Base-by-base conservation (phyloP, 2,329 filamentous ascomycete genomes). In the Chlorencoelia australis region DNA sequence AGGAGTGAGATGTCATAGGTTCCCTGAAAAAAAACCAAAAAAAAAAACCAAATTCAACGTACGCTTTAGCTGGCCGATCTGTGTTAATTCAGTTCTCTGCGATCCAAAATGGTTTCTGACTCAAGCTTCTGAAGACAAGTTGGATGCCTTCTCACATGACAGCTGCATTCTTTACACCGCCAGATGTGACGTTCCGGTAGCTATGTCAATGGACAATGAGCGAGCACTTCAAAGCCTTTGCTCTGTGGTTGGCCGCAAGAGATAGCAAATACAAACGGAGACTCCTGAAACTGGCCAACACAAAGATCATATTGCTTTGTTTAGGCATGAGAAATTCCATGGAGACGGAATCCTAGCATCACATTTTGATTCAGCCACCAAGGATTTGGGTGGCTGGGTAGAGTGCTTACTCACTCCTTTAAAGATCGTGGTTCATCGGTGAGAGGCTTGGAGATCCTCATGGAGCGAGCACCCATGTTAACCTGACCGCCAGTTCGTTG, bases 371-470 rank as follows among this genome's bases (percentile, higher is more conserved):
- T 54, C 44, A 47, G 51, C 49, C 48, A 48, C 33, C 51, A 45
- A 51, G 30, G 30, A 25, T 29, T 31, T 33, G 19, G 21, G 44
- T 50, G 46, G 47, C 42, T 49, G 40, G 40, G 41, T 35, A 42
- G 41, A 29, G 29, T 45, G 40, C 46, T 46, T 36, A 39, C 42
- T 33, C 28, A 46, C 39, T 41, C 39, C 36, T 42, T 45, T 39
- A 51, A 52, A 53, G 53, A 54, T 54, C 53, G 42, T 51, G 47
- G 52, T 56, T 56, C 53, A 54, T 54, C 46, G 46, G 46, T 55
- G 51, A 51, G 54, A 54, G 52, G 50, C 53, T 54, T 53, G 50
- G 41, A 53, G 53, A 56, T 56, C 52, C 45, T 50, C 27, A 13
- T 33, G 32, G 25, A 16, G 15, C 20, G 21, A 37, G 28, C 25